Percentiles rank a stretch among this genome's conserved stretches.
These are phyloP conservation scores for Starmerella kuoi DNA, from an alignment of 805 yeast species.

Conservation along the genomic window DNA sequence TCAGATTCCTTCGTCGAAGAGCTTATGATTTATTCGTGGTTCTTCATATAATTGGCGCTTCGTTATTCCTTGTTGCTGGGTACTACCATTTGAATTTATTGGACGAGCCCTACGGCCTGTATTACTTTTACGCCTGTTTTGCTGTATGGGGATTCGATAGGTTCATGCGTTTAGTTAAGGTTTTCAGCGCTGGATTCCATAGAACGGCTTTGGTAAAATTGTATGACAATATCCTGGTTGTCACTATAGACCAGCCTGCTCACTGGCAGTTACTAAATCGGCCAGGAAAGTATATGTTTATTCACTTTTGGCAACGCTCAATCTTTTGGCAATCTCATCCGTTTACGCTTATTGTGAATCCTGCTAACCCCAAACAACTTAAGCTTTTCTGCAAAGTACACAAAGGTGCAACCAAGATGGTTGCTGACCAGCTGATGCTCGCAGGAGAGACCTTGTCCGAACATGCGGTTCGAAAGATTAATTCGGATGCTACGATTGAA, in stretches of 20 bases:
- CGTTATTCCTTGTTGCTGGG: slow-evolving; percentile 36
- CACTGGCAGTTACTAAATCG: slow-evolving; percentile 32
- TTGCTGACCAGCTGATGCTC: slow-evolving; percentile 3
- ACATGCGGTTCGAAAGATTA: neutral
- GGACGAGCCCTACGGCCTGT: slow-evolving; percentile 15
- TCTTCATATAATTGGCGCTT: slow-evolving; percentile 43
- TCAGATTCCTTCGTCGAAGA: slow-evolving; percentile 38
- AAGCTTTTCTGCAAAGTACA: slow-evolving; percentile 27
- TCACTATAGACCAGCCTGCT: slow-evolving; percentile 32
- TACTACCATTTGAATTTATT: slow-evolving; percentile 38
- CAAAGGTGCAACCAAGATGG: slow-evolving; percentile 44
- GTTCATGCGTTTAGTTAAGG: slow-evolving; percentile 41
- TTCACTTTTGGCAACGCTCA: slow-evolving; percentile 38
- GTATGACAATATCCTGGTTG: slow-evolving; percentile 20
- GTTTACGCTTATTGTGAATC: slow-evolving; percentile 35
- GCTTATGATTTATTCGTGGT: slow-evolving; percentile 47
- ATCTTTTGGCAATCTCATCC: slow-evolving; percentile 67
- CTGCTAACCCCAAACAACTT: slow-evolving; percentile 15
- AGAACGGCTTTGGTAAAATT: slow-evolving; percentile 5
- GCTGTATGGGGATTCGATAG: slow-evolving; percentile 66
- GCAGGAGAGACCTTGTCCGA: neutral
- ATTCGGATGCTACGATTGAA: neutral
- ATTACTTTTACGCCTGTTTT: slow-evolving; percentile 40
- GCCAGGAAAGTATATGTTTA: slow-evolving; percentile 47
- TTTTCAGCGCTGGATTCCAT: slow-evolving; percentile 23